Evolutionary conservation across 257 asterid genomes (phyloP).

Genomic region (Rubia yunnanensis): DNA sequence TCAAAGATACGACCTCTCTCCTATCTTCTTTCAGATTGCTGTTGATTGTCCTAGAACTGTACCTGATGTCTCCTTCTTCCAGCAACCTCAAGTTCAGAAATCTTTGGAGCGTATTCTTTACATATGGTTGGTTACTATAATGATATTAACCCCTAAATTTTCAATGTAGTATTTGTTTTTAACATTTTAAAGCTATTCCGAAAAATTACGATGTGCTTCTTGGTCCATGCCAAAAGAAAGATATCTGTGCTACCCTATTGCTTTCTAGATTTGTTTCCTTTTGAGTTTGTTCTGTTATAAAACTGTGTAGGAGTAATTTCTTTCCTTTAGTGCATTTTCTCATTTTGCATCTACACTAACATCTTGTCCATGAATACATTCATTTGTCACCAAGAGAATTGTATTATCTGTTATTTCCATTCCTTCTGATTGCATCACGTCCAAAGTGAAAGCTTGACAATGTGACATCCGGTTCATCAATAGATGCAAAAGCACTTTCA

Average conservation of each 20-base stretch:
- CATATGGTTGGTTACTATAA: constrained; percentile 48
- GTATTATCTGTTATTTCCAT: not conserved
- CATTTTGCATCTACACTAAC: not conserved
- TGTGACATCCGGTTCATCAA: not conserved
- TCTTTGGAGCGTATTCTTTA: constrained; percentile 92
- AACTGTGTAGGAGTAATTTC: no score
- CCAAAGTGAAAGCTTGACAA: not conserved
- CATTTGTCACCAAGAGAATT: not conserved
- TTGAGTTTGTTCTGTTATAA: not conserved
- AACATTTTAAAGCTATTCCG: not conserved
- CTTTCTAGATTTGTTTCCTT: not conserved
- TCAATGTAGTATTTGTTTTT: not conserved
- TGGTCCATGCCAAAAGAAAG: not conserved
- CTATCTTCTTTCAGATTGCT: constrained; percentile 45
- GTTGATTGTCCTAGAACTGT: constrained; percentile 99
- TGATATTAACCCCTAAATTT: not conserved
- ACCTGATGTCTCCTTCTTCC: constrained; percentile 89
- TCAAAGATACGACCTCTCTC: constrained; percentile 9
- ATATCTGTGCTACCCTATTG: not conserved
- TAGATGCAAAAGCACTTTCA: not conserved
- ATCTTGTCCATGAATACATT: no score
- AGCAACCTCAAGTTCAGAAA: constrained; percentile 78
- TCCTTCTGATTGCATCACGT: not conserved
- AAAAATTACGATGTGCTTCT: not conserved
- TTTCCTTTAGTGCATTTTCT: no score